Conservation (phyloP, 1,284 basidiomycete genomes). For the Cryptococcus sp. region DNA sequence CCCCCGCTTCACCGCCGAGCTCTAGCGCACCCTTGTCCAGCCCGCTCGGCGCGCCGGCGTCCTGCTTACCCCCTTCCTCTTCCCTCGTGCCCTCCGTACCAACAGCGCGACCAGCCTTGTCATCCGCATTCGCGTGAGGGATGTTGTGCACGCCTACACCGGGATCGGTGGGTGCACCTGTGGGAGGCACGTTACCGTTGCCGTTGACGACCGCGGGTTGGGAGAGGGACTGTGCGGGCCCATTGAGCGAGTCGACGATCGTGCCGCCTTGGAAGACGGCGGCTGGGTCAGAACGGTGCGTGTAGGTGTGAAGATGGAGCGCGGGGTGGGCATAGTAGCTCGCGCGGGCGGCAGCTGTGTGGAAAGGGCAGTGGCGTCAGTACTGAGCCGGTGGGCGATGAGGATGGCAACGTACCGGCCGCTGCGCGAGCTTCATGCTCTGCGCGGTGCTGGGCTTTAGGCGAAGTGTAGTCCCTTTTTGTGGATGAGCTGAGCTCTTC, state of each 20-base stretch:
- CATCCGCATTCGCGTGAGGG: slow-evolving; percentile 13
- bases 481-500: background rate
- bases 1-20: slow-evolving; percentile 35
- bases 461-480: slow-evolving; percentile 30
- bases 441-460: slow-evolving; percentile 21
- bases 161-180: background rate
- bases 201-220: background rate
- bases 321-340: slow-evolving; percentile 44
- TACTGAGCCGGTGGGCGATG: too few relatives aligned
- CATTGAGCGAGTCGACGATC: slow-evolving; percentile 32
- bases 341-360: slow-evolving; percentile 32
- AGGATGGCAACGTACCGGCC: slow-evolving; percentile 9
- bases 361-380: too few relatives aligned
- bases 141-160: slow-evolving; percentile 3
- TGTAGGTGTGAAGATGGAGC: slow-evolving; percentile 38
- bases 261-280: slow-evolving; percentile 15
- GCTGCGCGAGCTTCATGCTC: slow-evolving; percentile 39
- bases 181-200: background rate
- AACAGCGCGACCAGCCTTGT: slow-evolving; percentile 13
- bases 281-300: slow-evolving; percentile 6
- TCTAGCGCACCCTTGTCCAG: slow-evolving; percentile 36
- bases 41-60: slow-evolving; percentile 31
- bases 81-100: slow-evolving; percentile 28
- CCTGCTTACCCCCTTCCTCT: slow-evolving; percentile 35
- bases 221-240: slow-evolving; percentile 17